Evolutionary conservation across 257 asterid genomes (phyloP).

Genomic region (Gentiana straminea): DNA sequence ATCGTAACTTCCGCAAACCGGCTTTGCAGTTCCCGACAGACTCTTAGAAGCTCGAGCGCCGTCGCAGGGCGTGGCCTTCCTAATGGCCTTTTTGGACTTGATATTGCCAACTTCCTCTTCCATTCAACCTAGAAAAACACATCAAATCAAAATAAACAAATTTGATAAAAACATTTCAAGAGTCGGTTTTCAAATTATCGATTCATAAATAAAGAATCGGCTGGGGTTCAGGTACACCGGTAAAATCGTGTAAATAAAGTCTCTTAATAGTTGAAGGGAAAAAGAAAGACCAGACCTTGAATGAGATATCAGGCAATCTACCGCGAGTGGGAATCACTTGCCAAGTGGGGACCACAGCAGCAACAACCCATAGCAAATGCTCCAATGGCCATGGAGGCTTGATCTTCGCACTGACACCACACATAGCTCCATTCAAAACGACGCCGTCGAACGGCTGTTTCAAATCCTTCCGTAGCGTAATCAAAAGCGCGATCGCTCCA

Average conservation of each 20-base stretch:
- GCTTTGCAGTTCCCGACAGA: slow-evolving; percentile 62
- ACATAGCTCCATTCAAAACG: slow-evolving; percentile 92
- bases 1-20: slow-evolving; percentile 50
- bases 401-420: slow-evolving; percentile 80
- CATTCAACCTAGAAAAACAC: slow-evolving; percentile 52
- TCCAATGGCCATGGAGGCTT: slow-evolving; percentile 99
- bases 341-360: slow-evolving; percentile 63
- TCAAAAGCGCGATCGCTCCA: slow-evolving; percentile 80
- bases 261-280: no score
- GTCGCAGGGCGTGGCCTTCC: slow-evolving; percentile 90
- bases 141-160: neutral
- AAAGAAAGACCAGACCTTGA: slow-evolving; percentile 42
- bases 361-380: slow-evolving; percentile 72
- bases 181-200: no score
- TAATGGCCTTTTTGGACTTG: slow-evolving; percentile 69
- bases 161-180: neutral
- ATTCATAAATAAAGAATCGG: no score
- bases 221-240: no score
- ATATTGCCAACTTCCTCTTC: slow-evolving; percentile 75
- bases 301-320: slow-evolving; percentile 56
- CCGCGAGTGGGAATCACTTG: slow-evolving; percentile 86
- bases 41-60: slow-evolving; percentile 68
- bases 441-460: slow-evolving; percentile 56
- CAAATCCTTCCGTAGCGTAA: slow-evolving; percentile 56
- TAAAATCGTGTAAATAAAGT: no score